phyloP scores from a whole-genome alignment of 2,329 filamentous ascomycete species.

The Trichoderma aggressivum region DNA sequence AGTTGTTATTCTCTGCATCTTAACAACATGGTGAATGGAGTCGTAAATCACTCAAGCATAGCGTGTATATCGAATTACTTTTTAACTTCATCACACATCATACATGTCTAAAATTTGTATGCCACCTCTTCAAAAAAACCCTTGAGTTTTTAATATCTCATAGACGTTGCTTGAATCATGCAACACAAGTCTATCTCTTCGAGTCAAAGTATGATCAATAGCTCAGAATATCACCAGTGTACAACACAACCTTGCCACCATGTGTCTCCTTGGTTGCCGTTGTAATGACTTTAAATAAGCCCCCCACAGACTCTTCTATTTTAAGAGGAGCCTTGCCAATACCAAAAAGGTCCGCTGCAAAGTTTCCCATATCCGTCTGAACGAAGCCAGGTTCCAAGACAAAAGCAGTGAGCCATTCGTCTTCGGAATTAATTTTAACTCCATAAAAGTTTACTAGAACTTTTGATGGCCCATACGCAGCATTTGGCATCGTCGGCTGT shows the following conservation, averaged over 20 bases:
- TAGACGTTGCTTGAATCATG: not conserved
- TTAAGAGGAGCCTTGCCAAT: constrained; percentile 25
- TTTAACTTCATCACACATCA: not conserved
- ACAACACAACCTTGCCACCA: not conserved
- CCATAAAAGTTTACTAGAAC: constrained; percentile 33
- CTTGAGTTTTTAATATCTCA: not conserved
- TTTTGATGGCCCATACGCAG: constrained; percentile 36
- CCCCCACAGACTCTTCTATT: constrained; percentile 32
- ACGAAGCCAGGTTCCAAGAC: constrained; percentile 40
- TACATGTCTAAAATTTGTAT: not conserved
- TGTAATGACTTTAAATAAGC: constrained; percentile 36
- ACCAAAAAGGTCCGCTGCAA: constrained; percentile 32
- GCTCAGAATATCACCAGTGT: not conserved
- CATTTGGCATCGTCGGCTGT: constrained; percentile 30
- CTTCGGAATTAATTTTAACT: not conserved
- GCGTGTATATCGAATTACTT: not conserved
- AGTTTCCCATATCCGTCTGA: constrained; percentile 30
- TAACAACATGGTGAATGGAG: not conserved
- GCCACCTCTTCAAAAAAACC: not conserved
- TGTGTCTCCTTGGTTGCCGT: constrained; percentile 23
- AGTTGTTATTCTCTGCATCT: not conserved
- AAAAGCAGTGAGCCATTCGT: constrained; percentile 26
- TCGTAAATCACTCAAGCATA: not conserved
- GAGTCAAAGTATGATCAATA: not conserved
- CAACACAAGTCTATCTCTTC: not conserved